Evolutionary conservation across 257 asterid genomes (phyloP).

Genomic region (Salvia splendens): DNA sequence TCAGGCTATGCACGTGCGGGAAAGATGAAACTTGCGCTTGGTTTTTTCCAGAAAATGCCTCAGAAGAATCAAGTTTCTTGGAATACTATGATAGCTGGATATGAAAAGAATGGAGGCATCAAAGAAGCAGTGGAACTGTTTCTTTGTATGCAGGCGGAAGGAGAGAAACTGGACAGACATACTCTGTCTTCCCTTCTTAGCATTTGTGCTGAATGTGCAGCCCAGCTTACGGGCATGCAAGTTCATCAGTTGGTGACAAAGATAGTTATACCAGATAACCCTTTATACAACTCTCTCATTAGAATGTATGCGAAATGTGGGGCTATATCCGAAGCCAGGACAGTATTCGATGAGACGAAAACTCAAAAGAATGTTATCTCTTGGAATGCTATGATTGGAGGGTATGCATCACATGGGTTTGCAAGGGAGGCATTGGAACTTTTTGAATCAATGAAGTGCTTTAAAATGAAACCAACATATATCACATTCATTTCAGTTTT

Average conservation of each 20-base stretch:
- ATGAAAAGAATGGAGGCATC: conserved; percentile 54
- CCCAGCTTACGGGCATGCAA: conserved; percentile 64
- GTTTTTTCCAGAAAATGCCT: conserved; percentile 65
- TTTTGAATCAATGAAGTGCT: conserved; percentile 67
- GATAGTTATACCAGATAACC: conserved; percentile 60
- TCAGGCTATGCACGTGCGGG: conserved; percentile 66
- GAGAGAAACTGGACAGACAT: conserved; percentile 73
- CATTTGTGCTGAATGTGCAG: conserved; percentile 71
- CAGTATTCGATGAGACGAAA: conserved; percentile 58
- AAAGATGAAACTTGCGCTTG: conserved; percentile 56
- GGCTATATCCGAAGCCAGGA: conserved; percentile 66
- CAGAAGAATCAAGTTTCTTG: conserved; percentile 62
- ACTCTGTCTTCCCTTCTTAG: conserved; percentile 82
- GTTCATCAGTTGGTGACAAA: conserved; percentile 71
- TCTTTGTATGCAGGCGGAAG: conserved; percentile 62
- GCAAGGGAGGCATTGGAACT: conserved; percentile 70
- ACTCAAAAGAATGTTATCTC: conserved; percentile 64
- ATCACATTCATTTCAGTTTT: conserved; percentile 78
- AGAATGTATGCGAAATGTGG: conserved; percentile 91
- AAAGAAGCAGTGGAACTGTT: conserved; percentile 62
- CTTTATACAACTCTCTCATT: conserved; percentile 74
- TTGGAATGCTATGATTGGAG: conserved; percentile 88
- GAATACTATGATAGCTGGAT: conserved; percentile 84
- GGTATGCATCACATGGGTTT: conserved; percentile 69
- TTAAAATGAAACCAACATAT: conserved; percentile 57